Evolutionary conservation across 495 filamentous ascomycete genomes (phyloP), one percentile per base, ranked within the genome.

Genomic region (Achaetomiella virescens): DNA sequence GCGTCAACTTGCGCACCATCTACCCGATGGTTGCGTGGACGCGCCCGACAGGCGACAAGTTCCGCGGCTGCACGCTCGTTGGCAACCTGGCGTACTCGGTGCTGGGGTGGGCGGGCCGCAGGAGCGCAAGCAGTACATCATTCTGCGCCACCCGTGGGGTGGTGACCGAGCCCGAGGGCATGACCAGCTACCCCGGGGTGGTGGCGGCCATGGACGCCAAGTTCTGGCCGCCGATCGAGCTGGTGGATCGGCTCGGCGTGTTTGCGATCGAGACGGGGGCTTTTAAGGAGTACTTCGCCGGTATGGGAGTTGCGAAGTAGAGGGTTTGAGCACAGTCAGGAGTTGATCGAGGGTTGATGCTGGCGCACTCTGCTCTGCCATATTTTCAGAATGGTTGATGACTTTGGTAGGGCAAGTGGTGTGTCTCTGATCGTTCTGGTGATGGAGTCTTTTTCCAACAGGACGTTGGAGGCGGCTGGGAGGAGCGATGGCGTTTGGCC

Each of bases 61-160:
- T 64, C 65, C 63, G 63, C 51, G 70, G 70, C 22, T 55, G 58
- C 58, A 68, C 70, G 31, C 52, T 71, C 4, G 70, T 68, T 7
- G 68, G 65, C n/a, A 72, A 70, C 60, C 66, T 70, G 53, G 70
- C 70, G 21, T 72, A 72, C 61, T 63, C 65, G 6, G 62, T 72
- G 22, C 64, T 72, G 17, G 70, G 68, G 8, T 72, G 68, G 70
- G 63, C 69, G 15, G 63, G 52, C 58, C 61, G 55, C 65, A 66
- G 56, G 61, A 65, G 29, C 40, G 48, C 61, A 62, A 61, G 51
- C 67, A 70, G 58, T 72, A 70, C 61, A 57, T 72, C 42, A 61
- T 72, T 48, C 52, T 72, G 20, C 61, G 70, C 21, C 70, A 72
- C 62, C 70, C 68, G 15, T 72, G 70, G 70, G 68, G 70, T 31